Conservation (phyloP, 257 asterid species). For the Solanum stenotomum region DNA sequence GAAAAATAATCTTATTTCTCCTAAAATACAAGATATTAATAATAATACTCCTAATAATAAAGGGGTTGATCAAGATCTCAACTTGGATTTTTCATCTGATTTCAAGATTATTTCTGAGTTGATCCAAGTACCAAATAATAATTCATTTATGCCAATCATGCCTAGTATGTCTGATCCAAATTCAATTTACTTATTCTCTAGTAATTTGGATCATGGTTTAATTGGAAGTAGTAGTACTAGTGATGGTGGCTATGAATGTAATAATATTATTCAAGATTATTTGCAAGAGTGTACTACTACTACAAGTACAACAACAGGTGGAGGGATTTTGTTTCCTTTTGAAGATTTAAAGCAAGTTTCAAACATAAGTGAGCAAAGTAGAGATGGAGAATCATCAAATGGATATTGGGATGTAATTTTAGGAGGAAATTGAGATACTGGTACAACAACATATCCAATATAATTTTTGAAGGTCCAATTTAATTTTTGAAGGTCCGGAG, state of each 20-base stretch:
- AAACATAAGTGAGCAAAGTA: conserved; percentile 10
- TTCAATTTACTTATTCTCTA: conserved; percentile 17
- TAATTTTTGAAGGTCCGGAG: not conserved
- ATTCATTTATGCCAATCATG: conserved; percentile 32
- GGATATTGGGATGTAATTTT: conserved; percentile 65
- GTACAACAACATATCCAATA: not conserved
- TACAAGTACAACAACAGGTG: conserved; percentile 13
- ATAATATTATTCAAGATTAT: conserved; percentile 32
- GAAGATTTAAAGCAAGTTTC: conserved; percentile 45
- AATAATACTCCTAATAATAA: not conserved
- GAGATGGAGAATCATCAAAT: conserved; percentile 27
- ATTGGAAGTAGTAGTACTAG: conserved; percentile 7
- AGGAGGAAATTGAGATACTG: conserved; percentile 65
- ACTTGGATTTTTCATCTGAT: conserved; percentile 43
- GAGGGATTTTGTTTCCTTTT: conserved; percentile 57
- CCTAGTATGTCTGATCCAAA: conserved; percentile 18
- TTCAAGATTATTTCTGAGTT: conserved; percentile 44
- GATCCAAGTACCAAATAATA: conserved; percentile 38
- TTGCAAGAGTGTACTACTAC: conserved; percentile 17
- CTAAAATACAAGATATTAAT: not conserved
- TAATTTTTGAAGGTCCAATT: not conserved
- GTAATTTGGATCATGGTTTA: conserved; percentile 27
- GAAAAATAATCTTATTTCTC: not conserved
- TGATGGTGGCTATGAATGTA: conserved; percentile 17
- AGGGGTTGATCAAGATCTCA: conserved; percentile 43